Conservation (phyloP, 2,329 filamentous ascomycete genomes). For the Calonectria crousiana region DNA sequence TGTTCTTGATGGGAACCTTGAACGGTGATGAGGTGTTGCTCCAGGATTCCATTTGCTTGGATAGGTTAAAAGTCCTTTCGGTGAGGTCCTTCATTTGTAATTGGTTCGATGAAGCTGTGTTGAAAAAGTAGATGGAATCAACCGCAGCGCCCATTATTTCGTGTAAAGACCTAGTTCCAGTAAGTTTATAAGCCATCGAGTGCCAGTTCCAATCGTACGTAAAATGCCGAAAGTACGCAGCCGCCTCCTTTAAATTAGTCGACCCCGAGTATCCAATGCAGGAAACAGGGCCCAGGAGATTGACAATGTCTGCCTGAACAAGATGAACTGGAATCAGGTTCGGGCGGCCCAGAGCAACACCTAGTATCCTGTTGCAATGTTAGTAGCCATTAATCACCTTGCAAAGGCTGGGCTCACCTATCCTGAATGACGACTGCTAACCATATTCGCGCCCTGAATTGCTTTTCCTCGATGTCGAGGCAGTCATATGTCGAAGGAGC, state of each 20-base stretch:
- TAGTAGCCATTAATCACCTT: background rate
- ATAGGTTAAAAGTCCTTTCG: constrained; percentile 33
- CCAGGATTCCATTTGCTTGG: constrained; percentile 34
- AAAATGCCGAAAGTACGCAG: constrained; percentile 34
- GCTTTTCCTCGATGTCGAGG: background rate
- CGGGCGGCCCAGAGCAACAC: constrained; percentile 26
- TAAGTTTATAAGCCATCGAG: background rate
- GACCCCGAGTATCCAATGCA: constrained; percentile 3
- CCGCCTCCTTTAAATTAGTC: constrained; percentile 8
- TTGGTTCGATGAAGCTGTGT: constrained; percentile 28
- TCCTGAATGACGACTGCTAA: constrained; percentile 9
- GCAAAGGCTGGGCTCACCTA: background rate
- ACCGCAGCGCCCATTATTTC: constrained; percentile 34
- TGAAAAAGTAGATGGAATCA: constrained; percentile 36
- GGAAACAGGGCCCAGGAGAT: constrained; percentile 14
- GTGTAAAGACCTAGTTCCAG: constrained; percentile 30
- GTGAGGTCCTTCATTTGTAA: constrained; percentile 27
- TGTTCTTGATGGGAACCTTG: constrained; percentile 17
- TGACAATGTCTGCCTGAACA: constrained; percentile 21
- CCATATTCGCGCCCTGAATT: constrained; percentile 5
- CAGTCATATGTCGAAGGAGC: constrained; percentile 30
- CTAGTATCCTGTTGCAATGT: constrained; percentile 12
- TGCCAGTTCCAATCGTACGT: constrained; percentile 20
- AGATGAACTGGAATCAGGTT: constrained; percentile 29
- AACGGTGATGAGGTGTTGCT: constrained; percentile 13